phyloP scores from a whole-genome alignment of 1,284 basidiomycete species.

The Stereum hirsutum region DNA sequence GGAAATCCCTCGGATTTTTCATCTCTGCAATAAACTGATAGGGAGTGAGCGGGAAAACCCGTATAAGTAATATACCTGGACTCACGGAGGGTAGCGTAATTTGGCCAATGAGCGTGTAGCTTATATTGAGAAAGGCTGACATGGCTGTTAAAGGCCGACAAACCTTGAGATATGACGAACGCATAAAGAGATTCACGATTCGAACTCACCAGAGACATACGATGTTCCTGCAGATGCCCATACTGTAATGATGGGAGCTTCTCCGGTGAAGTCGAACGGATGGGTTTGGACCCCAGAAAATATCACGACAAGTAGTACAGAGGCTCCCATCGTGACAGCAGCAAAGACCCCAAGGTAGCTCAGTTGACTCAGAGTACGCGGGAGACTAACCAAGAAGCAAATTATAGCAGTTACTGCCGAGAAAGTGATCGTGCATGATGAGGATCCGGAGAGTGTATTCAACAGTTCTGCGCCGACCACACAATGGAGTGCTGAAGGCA shows the following conservation, averaged over 20 bases:
- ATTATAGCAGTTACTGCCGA: conserved; percentile 32
- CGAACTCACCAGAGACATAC: conserved; percentile 32
- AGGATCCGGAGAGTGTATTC: conserved; percentile 49
- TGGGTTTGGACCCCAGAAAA: conserved; percentile 42
- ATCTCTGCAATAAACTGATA: conserved; percentile 42
- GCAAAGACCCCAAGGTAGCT: conserved; percentile 32
- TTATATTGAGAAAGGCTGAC: conserved; percentile 38
- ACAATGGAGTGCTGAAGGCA: conserved; percentile 27
- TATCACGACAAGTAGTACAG: conserved; percentile 44
- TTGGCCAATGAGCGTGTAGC: conserved; percentile 59
- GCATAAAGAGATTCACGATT: neutral
- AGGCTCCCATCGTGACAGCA: conserved; percentile 45
- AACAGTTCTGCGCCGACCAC: conserved; percentile 36
- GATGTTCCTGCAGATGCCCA: conserved; percentile 36
- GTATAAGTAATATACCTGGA: neutral
- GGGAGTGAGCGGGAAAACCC: neutral
- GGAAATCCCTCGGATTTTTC: conserved; percentile 55
- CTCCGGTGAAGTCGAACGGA: conserved; percentile 30
- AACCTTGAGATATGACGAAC: conserved; percentile 22
- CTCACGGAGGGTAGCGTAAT: conserved; percentile 33
- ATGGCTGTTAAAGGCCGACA: conserved; percentile 21
- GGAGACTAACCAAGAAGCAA: conserved; percentile 40
- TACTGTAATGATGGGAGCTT: conserved; percentile 27
- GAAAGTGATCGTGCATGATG: conserved; percentile 47
- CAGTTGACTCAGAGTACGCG: conserved; percentile 44